Evolutionary conservation across 257 asterid genomes (phyloP).

Genomic region (Przewalskia tangutica): DNA sequence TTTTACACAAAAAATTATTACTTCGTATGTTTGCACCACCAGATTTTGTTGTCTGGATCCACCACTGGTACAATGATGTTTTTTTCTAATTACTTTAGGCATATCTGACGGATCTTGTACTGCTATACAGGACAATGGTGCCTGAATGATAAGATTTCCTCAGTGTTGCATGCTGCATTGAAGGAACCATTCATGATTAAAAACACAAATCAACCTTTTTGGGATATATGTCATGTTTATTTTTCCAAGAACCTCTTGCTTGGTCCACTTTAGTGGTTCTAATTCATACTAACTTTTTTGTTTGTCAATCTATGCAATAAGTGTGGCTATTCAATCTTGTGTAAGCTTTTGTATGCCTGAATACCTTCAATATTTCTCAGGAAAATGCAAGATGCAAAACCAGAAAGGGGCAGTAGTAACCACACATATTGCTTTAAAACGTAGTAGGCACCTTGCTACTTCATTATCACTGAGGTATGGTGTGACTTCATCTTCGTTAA

Average conservation of each 20-base stretch:
- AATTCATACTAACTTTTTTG: not conserved
- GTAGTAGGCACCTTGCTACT: not conserved
- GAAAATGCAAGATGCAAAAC: not conserved
- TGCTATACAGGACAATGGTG: not conserved
- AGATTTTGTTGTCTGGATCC: too few relatives aligned
- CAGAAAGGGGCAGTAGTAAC: too few relatives aligned
- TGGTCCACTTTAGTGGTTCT: not conserved
- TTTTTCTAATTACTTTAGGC: not conserved
- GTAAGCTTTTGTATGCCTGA: not conserved
- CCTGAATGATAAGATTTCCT: not conserved
- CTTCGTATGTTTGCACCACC: too few relatives aligned
- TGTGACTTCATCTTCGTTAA: not conserved
- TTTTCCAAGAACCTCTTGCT: not conserved
- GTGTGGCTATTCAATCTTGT: not conserved
- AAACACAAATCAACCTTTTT: not conserved
- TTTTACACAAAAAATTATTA: too few relatives aligned
- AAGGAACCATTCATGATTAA: not conserved
- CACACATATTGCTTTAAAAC: not conserved
- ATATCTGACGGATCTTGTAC: not conserved
- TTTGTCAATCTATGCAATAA: not conserved
- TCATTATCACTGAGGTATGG: not conserved
- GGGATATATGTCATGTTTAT: not conserved
- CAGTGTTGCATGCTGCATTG: not conserved
- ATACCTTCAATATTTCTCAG: not conserved
- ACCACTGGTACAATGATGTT: not conserved